Base-by-base conservation (phyloP, 805 yeast species). In the Metschnikowia lachancei region DNA sequence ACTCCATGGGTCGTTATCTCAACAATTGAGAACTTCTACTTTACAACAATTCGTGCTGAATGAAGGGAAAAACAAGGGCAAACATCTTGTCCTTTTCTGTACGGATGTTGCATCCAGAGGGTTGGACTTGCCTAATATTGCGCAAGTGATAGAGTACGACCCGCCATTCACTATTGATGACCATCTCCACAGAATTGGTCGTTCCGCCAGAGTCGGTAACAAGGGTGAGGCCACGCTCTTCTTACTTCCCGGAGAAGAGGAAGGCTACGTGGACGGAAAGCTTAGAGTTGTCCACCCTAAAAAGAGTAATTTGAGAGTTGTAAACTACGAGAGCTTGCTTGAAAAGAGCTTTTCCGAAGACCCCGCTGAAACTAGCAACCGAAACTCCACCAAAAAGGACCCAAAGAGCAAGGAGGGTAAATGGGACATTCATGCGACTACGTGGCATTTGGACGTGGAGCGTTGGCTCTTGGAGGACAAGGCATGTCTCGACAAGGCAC, bases 51-150 rank as follows among this genome's bases (percentile, higher is more conserved):
- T 87, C 65, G 69, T 73, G 32, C 75, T 68, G 52, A 43, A 46
- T n/a, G 49, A 37, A 9, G 70, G 63, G 1, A 70, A 69, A 33
- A 71, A 75, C 6, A 33, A 52, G 6, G 43, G 55, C 13, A 75
- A 75, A 46, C 83, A 83, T 57, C 75, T 84, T 2, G 75, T 94
- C 17, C 73, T 94, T 58, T 80, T 94, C 56, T 92, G 98, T 74
- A 94, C 99, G 0, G 99, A 94, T 75, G 98, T 94, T 51, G 99
- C 97, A 0, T 83, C 98, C 29, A 82, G 99, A 69, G 99, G 99
- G 52, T 75, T 94, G 52, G 99, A 94, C 73, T 70, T 94, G 46
- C 96, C 97, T 2, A 77, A 81, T 41, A 88, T 94, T 48, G 80
- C 94, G 37, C 80, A 84, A 39, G 96, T 94, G 28, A 75, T 94